Base-by-base conservation (phyloP, 192 early-diverging fungal genomes). In the Linnemannia hyalina region DNA sequence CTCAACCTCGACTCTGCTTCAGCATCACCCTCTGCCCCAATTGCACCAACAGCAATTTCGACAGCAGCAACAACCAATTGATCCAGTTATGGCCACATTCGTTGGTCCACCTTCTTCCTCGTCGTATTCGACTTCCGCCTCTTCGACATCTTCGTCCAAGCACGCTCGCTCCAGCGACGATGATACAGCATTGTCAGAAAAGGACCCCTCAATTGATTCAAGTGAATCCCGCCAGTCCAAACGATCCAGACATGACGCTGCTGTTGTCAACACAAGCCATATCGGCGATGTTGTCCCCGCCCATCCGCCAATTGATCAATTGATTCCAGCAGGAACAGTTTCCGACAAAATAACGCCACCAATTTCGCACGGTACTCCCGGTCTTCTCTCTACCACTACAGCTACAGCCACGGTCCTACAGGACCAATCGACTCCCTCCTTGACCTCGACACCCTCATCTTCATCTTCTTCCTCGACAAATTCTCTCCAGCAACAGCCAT, bases 91-190 rank as follows among this genome's bases (percentile, higher is more conserved):
- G 11, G 29, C 13, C 11, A 29, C 60, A 29, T 26, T 26, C 13
- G 11, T 32, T 10, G 29, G 29, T 65, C 60, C 60, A 26, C 44
- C 74, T 46, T 38, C 26, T 22, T 74, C 52, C 36, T 36, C 71
- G 22, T 22, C 22, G 3, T 40, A 1, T 23, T 6, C 26, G 46
- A 13, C 44, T 16, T 29, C 49, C 57, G 13, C 15, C 63, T 65
- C 60, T 4, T 32, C 60, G 29, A 65, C 60, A 22, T 63, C 49
- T 1, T 52, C 78, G 11, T 57, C 72, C 23, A 80, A 80, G 72
- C 78, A 80, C 52, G 44, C 57, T 47, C 54, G 78, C 7, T 32
- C 78, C 20, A 36, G 32, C 32, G 77, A 79, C 47, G 36, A 65
- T 20, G 42, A 44, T 15, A 29, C n/a, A 2, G 15, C 26, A 16